Base-by-base conservation (phyloP, 805 yeast species). In the Lipomyces lipofer region DNA sequence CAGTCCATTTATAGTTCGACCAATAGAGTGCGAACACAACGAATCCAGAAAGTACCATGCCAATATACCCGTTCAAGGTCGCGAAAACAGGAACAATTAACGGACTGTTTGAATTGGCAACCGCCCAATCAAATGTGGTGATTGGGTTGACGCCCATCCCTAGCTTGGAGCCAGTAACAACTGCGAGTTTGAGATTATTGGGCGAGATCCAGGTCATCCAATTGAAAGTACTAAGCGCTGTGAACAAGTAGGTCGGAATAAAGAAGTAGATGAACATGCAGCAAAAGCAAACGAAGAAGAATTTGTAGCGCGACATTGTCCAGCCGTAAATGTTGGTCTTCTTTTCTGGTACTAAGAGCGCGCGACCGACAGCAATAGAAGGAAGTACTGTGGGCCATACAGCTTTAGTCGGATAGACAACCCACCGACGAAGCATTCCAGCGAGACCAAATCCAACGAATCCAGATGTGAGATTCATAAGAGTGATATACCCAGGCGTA, bases 341-440 rank as follows among this genome's bases (percentile, higher is more conserved):
- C 25, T 53, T 47, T 25, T 70, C 71, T 4, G 62, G 61, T 8
- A 39, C 29, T 62, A 74, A 77, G 66, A 83, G 69, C 63, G 80
- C 75, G 67, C 77, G 73, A 73, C 80, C 75, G 66, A 82, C 72
- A 3, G 83, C 73, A 62, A 85, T 76, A 54, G 78, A 77, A 0
- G 86, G 83, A 54, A 84, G 72, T 7, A 80, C 83, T 15, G 79
- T 73, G 2, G 88, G 88, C 88, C 88, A 84, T 49, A 83, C 71
- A 64, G 81, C 78, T 22, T 78, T 71, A n/a, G 83, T 75, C 12
- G 86, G 83, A 54, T 78, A 76, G 30, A 84, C 83, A 48, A 83
- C 75, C 58, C 81, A 73, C 64, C 78, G 73, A 65, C 83, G 75
- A 33, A 80, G 72, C 45, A 83, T 47, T 15, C 88, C 88, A 38